Evolutionary conservation across 2,329 filamentous ascomycete species (phyloP).

Genomic region (Emergomyces orientalis): DNA sequence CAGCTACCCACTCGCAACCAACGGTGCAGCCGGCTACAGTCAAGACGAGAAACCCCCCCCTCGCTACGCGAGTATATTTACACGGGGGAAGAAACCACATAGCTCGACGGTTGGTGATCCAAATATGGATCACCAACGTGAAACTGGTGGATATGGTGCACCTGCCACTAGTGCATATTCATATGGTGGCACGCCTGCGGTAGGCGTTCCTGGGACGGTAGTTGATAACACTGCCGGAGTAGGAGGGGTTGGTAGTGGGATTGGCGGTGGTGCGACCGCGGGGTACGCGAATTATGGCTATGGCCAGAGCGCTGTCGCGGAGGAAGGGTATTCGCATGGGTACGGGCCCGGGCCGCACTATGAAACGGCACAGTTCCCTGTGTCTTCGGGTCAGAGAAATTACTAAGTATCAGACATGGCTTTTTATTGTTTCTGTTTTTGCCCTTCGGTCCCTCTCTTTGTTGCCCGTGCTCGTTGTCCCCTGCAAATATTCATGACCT

Average conservation of each 20-base stretch:
- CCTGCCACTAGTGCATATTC: background rate
- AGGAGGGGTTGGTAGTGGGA: background rate
- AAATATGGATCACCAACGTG: background rate
- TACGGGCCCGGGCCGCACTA: constrained; percentile 10
- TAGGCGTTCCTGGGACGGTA: background rate
- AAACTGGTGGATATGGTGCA: background rate
- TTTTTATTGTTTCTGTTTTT: background rate
- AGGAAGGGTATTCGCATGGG: constrained; percentile 13
- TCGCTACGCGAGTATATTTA: constrained; percentile 11
- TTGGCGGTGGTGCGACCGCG: background rate
- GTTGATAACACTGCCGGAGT: background rate
- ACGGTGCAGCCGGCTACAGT: background rate
- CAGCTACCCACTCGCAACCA: constrained; percentile 10
- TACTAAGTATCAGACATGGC: background rate
- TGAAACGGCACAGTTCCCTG: constrained; percentile 3
- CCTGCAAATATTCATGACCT: background rate
- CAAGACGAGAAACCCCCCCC: constrained; percentile 9
- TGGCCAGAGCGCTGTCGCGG: constrained; percentile 12
- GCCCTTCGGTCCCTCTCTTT: background rate
- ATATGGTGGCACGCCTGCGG: background rate
- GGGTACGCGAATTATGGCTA: constrained; percentile 10
- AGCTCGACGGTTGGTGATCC: background rate
- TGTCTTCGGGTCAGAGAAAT: background rate
- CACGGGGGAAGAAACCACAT: background rate
- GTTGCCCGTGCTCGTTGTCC: background rate